These are phyloP conservation scores for Zoysia pacifica DNA, from an alignment of 176 grass and related monocot genomes.

Conservation along the genomic window DNA sequence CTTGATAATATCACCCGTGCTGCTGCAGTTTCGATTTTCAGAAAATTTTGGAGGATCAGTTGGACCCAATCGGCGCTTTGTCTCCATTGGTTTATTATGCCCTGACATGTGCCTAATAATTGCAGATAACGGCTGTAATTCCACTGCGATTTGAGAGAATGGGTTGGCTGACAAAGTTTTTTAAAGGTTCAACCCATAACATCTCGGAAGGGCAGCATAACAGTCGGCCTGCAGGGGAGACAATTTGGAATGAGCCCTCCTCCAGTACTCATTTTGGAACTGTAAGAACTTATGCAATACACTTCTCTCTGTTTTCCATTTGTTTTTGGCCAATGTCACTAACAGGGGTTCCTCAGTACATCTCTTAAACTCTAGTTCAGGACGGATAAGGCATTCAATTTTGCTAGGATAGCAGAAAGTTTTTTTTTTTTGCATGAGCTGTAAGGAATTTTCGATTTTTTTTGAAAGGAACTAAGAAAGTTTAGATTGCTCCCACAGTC, in stretches of 20 bases:
- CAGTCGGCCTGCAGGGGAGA: constrained; percentile 43
- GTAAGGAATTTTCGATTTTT: neutral
- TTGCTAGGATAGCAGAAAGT: constrained; percentile 15
- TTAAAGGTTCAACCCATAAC: constrained; percentile 76
- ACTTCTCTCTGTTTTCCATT: neutral
- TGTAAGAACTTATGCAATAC: constrained; percentile 35
- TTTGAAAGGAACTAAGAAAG: neutral
- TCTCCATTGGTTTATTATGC: neutral
- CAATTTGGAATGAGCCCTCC: constrained; percentile 52
- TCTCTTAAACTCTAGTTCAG: neutral
- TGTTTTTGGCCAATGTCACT: constrained; percentile 12
- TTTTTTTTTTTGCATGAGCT: neutral
- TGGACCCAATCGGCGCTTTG: neutral
- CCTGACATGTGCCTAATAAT: constrained; percentile 4
- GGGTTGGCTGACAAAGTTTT: constrained; percentile 87
- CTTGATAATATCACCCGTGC: neutral
- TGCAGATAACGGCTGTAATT: constrained; percentile 34
- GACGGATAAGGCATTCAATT: constrained; percentile 3
- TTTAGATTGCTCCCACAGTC: neutral
- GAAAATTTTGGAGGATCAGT: neutral
- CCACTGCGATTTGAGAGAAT: constrained; percentile 35
- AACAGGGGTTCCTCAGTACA: neutral
- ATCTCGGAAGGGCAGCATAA: constrained; percentile 62
- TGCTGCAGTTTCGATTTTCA: constrained; percentile 4
- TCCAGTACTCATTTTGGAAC: constrained; percentile 44